Conservation (phyloP, 2,329 filamentous ascomycete species). For the Colletotrichum echinochloae region DNA sequence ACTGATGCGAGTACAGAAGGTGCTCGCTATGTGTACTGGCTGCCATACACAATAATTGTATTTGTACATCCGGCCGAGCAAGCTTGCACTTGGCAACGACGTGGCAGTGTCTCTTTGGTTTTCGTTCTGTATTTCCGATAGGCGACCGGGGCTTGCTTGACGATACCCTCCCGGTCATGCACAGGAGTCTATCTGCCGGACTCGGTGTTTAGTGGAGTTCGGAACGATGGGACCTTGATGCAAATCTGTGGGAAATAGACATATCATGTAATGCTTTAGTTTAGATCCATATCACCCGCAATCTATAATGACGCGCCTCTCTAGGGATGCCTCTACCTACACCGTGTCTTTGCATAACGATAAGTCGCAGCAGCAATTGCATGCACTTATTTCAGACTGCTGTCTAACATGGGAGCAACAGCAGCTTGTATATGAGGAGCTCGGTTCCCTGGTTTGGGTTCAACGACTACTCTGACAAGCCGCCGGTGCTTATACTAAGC, state of each 20-base stretch:
- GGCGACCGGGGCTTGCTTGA: constrained; percentile 12
- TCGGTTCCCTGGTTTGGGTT: no score
- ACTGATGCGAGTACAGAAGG: not conserved
- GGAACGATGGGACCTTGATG: not conserved
- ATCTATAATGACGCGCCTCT: constrained; percentile 27
- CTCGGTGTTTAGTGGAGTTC: not conserved
- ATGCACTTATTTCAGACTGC: not conserved
- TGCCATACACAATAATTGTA: constrained; percentile 12
- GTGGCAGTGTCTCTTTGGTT: constrained; percentile 4
- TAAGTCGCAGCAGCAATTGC: not conserved
- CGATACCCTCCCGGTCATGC: constrained; percentile 17
- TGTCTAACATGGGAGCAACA: not conserved
- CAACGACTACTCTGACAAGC: not conserved
- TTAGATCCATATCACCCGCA: constrained; percentile 19
- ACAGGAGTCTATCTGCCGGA: constrained; percentile 4
- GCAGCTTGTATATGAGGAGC: not conserved
- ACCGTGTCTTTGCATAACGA: not conserved
- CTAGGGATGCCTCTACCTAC: not conserved
- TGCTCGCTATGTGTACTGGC: not conserved
- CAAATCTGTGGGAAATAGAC: constrained; percentile 18
- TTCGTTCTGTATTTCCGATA: constrained; percentile 8
- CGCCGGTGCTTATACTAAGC: not conserved
- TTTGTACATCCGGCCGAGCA: constrained; percentile 2
- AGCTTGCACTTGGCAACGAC: constrained; percentile 3
- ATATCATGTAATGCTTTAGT: constrained; percentile 27